Conservation (phyloP, 352 stramenopile species). For the Globisporangium lucens region DNA sequence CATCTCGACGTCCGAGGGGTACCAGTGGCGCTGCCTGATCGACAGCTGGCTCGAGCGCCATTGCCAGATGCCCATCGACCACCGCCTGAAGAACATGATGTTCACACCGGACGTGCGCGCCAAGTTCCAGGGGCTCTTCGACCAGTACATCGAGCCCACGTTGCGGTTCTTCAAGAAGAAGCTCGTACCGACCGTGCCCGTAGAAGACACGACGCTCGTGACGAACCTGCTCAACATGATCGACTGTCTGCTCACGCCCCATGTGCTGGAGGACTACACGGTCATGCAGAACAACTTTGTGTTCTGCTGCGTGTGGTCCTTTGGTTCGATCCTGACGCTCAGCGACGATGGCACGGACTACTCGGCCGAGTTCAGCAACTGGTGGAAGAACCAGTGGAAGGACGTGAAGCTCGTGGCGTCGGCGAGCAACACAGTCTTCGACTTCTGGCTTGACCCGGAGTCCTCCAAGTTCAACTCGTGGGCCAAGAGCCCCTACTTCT, state of each 20-base stretch:
- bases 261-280: slow-evolving; percentile 70
- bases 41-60: slow-evolving; percentile 90
- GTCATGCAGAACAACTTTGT: slow-evolving; percentile 93
- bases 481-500: slow-evolving; percentile 95
- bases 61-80: slow-evolving; percentile 54
- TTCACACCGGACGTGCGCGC: slow-evolving; percentile 71
- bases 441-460: slow-evolving; percentile 95
- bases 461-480: slow-evolving; percentile 92
- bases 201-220: slow-evolving; percentile 93
- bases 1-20: slow-evolving; percentile 93
- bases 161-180: slow-evolving; percentile 94
- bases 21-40: slow-evolving; percentile 95
- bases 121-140: slow-evolving; percentile 88
- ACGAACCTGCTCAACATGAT: slow-evolving; percentile 94
- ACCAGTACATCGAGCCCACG: slow-evolving; percentile 91
- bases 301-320: slow-evolving; percentile 95
- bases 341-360: slow-evolving; percentile 95
- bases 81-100: slow-evolving; percentile 70
- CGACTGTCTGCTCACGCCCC: slow-evolving; percentile 84
- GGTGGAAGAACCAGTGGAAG: slow-evolving; percentile 95
- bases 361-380: slow-evolving; percentile 93
- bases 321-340: slow-evolving; percentile 91
- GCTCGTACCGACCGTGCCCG: slow-evolving; percentile 86
- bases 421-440: slow-evolving; percentile 95
- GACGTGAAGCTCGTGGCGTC: slow-evolving; percentile 93